Base-by-base conservation (phyloP, 2,329 filamentous ascomycete genomes). In the Corniculantispora saksenae region DNA sequence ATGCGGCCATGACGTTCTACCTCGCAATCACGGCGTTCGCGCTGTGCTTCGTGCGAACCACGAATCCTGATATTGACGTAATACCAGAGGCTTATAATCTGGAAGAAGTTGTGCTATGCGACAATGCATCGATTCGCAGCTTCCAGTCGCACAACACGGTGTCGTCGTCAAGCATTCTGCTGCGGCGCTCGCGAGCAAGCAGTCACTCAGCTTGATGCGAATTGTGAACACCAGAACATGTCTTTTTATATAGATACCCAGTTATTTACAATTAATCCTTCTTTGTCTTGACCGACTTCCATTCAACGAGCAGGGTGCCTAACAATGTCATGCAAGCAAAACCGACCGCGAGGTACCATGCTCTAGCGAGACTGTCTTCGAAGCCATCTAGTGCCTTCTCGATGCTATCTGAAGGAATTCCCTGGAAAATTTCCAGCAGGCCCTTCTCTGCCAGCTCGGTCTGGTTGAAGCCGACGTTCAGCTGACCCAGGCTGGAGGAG, bases 221-320 rank as follows among this genome's bases (percentile, higher is more conserved):
- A 53, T 29, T 19, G 5, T 32, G 32, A 48, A 48, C 17, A 7
- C 12, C 3, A 48, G 23, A 21, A 48, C 3, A 48, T 48, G 8
- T 21, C 23, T 48, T 7, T 23, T 48, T 21, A 12, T 19, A 21
- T 48, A 48, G 45, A 50, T 50, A 50, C 23, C 47, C 47, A 50
- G 8, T 23, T 50, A 21, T 23, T 23, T 56, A 38, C 29, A 56
- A 40, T 58, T 55, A 64, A 17, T 64, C 61, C 12, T 38, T 48
- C 32, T 64, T 64, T 17, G 67, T 45, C 66, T 75, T 75, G 1
- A 74, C 71, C 8, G 67, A 70, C 23, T 68, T 59, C 73, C 73
- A 75, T 61, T 75, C 73, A 32, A 74, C 70, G 48, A 69, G 40
- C 35, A 69, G 47, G 43, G 63, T 67, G 17, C 71, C 72, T 13